These are phyloP conservation scores for Lepidopterella palustris DNA, from an alignment of 495 filamentous ascomycete species.

Conservation along the genomic window DNA sequence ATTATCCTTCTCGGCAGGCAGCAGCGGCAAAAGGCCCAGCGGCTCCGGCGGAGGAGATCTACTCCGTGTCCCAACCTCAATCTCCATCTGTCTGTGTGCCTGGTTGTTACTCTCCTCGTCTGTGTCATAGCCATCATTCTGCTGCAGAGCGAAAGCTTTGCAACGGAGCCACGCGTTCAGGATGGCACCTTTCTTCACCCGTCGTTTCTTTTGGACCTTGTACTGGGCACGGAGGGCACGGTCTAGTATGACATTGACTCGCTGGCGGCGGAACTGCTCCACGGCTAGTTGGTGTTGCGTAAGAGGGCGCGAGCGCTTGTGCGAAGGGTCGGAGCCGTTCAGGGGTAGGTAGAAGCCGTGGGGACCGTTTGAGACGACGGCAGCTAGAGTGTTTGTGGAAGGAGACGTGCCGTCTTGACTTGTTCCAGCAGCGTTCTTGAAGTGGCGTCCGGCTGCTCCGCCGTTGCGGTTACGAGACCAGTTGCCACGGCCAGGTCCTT, in stretches of 20 bases:
- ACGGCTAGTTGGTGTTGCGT: slow-evolving; percentile 92
- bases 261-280: slow-evolving; percentile 78
- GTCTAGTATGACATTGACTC: slow-evolving; percentile 79
- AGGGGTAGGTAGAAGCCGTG: slow-evolving; percentile 33
- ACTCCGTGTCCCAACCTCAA: not conserved
- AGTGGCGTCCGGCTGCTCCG: not conserved
- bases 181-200: slow-evolving; percentile 55
- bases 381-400: slow-evolving; percentile 4
- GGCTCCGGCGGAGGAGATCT: slow-evolving; percentile 14
- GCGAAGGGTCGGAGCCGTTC: slow-evolving; percentile 27
- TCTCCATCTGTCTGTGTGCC: slow-evolving; percentile 5
- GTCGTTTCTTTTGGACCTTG: slow-evolving; percentile 29
- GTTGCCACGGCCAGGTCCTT: slow-evolving; percentile 39
- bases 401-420: slow-evolving; percentile 16
- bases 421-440: slow-evolving; percentile 14
- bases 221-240: slow-evolving; percentile 54
- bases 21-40: slow-evolving; percentile 17
- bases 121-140: slow-evolving; percentile 67
- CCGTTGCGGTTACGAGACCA: slow-evolving; percentile 34
- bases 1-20: slow-evolving; percentile 26
- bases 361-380: slow-evolving; percentile 12
- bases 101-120: slow-evolving; percentile 54
- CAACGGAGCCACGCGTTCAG: slow-evolving; percentile 65
- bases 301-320: slow-evolving; percentile 68
- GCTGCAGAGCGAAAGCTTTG: slow-evolving; percentile 52